Base-by-base conservation (phyloP, 345 rosid genomes). In the Salix suchowensis region DNA sequence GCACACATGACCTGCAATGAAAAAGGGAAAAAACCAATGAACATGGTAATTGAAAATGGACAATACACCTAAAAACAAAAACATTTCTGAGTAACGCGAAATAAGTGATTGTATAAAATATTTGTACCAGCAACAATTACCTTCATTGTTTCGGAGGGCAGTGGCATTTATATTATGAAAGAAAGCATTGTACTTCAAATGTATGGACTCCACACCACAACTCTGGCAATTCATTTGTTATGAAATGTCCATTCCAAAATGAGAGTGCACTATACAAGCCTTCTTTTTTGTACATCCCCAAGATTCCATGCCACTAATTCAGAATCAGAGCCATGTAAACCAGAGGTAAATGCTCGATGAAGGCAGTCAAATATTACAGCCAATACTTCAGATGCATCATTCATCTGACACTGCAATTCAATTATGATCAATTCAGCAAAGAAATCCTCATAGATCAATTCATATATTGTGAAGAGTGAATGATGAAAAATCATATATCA, bases 371-470 rank as follows among this genome's bases (percentile, higher is more conserved):
- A 96, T 74, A 96, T 86, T 75, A 90, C 98, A 23, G 75, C 92
- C 84, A 96, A 79, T 62, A 96, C 99, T 92, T 96, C 98, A 73
- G 98, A 92, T 77, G 99, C 98, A 86, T 96, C 99, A 75, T 96
- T 93, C 99, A 96, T 96, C 86, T 96, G 95, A 76, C 88, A 97
- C 98, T 96, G 97, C 68, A 69, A 81, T n/a, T n/a, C 28, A 10
- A 55, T 84, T 71, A 68, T 78, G 24, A 72, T 65, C 15, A 77
- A 68, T 58, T 71, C 72, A 73, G 76, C 61, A 72, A 68, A 21
- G 44, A 81, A 21, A 34, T 76, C 60, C 40, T 24, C 14, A 4
- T 18, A 74, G 12, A 26, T 58, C 68, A 72, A 72, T 60, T 36
- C 68, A 30, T 42, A 55, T 36, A 73, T n/a, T 39, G n/a, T 64